Conservation (phyloP, 2,329 filamentous ascomycete species). For the Arthrobotrys iridis region DNA sequence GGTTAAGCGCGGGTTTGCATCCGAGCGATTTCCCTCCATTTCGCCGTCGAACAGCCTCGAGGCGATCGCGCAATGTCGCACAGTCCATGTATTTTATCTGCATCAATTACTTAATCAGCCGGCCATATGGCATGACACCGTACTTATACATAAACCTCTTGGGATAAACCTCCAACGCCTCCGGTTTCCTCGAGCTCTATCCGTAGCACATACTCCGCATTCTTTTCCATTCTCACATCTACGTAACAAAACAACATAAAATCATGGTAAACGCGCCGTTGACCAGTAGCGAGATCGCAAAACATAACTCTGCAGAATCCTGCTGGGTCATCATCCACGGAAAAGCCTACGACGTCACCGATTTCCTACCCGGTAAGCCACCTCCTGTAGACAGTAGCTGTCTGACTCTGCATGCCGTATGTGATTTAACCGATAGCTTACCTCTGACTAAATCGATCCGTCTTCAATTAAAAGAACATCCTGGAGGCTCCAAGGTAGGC, state of each 20-base stretch:
- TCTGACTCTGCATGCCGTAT: background rate
- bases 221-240: background rate
- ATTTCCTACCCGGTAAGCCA: slow-evolving; percentile 60
- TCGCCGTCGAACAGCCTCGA: slow-evolving; percentile 12
- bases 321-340: slow-evolving; percentile 78
- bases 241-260: too few species aligned
- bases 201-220: background rate
- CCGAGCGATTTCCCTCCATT: slow-evolving; percentile 9
- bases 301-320: slow-evolving; percentile 83
- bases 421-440: background rate
- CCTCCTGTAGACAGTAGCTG: slow-evolving; percentile 11
- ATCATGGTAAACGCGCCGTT: slow-evolving; percentile 58
- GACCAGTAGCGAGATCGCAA: slow-evolving; percentile 69
- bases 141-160: slow-evolving; percentile 2
- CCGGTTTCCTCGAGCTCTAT: background rate
- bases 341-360: slow-evolving; percentile 88
- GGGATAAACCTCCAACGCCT: background rate
- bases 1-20: background rate
- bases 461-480: slow-evolving; percentile 74
- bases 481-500: slow-evolving; percentile 73
- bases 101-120: slow-evolving; percentile 13
- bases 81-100: slow-evolving; percentile 10
- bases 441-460: background rate
- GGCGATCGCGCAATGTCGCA: background rate
- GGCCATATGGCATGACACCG: slow-evolving; percentile 16